Base-by-base conservation (phyloP, 805 yeast genomes). In the Maudiozyma pseudohumilis region DNA sequence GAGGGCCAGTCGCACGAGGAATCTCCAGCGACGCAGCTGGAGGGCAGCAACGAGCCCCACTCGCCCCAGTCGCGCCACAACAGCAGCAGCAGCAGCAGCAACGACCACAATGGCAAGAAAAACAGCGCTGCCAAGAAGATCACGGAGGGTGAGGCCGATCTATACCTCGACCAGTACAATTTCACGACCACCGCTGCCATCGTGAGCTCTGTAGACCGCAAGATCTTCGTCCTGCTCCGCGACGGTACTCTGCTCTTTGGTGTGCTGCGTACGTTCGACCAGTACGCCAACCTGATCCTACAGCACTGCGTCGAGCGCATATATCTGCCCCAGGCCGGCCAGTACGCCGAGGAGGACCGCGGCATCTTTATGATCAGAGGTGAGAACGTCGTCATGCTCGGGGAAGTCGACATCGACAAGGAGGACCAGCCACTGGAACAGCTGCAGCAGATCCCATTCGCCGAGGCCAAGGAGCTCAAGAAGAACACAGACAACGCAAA, bases 331-430 rank as follows among this genome's bases (percentile, higher is more conserved):
- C 22, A 29, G 7, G 18, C 16, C 12, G 65, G 64, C 29, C 42
- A 71, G 44, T 89, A 77, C 55, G 94, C 83, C 7, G 95, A 89
- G 57, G 66, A 65, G n/a, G 68, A 69, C 35, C 72, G 81, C 37
- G 96, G 95, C 8, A 83, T 85, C 35, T 80, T 78, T 55, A 73
- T 92, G 64, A 80, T 92, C 29, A 80, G 98, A 62, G 98, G 98
- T 44, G 98, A 92, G 60, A 89, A 89, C 52, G 92, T 92, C 7
- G 92, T 88, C 8, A 74, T 88, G 77, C 59, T 92, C 56, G 98
- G 97, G 16, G 96, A 89, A 58, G 73, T 89, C 44, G 96, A 88
- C 59, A 81, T 86, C 44, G 95, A 85, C 53, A 72, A 66, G 44
- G 95, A 87, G 60, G 94, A 83, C 53, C 73, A 65, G 43, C 82